Evolutionary conservation across 164 flowering plant genomes (phyloP), one percentile per base, ranked within the genome.

Genomic region (Sedum album): DNA sequence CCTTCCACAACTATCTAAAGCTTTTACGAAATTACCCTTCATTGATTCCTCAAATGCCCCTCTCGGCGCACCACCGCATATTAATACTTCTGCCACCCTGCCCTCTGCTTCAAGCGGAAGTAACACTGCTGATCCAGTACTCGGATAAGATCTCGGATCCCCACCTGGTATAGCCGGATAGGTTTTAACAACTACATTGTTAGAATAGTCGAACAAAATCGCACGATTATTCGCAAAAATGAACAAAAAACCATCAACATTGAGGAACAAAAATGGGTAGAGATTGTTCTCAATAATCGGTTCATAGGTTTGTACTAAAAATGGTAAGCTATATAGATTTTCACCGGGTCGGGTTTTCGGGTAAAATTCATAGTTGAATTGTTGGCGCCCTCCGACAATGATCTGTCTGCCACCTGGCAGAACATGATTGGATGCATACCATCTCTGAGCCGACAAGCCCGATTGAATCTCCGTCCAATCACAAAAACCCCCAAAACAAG

Each of bases 341-440:
- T 73, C 8, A 0, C 2, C 4, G 0, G 72, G 13, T 55, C n/a
- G n/a, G n/a, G n/a, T n/a, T n/a, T n/a, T n/a, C n/a, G n/a, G n/a
- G n/a, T n/a, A n/a, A n/a, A n/a, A 85, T 48, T 85, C 88, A 49
- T 81, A 85, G 1, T 30, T 49, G 66, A 79, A 79, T 25, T 74
- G 71, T 13, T 7, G 1, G n/a, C 79, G 68, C 6, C 86, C 88
- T 0, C 88, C 86, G 1, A 85, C 80, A 1, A 83, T 77, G 17
- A 85, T 78, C 7, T 74, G 66, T 7, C 38, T 71, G 15, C 83
- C 84, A 28, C 72, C 65, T 0, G 85, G 86, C 38, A 84, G 30
- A 21, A 78, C 36, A 6, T 82, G 86, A 60, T 81, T 83, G 0
- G 86, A 68, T 5, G 86, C 78, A 46, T 84, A 84, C 88, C 88